Base-by-base conservation (phyloP, 495 filamentous ascomycete genomes). In the Haplographium delicatum region DNA sequence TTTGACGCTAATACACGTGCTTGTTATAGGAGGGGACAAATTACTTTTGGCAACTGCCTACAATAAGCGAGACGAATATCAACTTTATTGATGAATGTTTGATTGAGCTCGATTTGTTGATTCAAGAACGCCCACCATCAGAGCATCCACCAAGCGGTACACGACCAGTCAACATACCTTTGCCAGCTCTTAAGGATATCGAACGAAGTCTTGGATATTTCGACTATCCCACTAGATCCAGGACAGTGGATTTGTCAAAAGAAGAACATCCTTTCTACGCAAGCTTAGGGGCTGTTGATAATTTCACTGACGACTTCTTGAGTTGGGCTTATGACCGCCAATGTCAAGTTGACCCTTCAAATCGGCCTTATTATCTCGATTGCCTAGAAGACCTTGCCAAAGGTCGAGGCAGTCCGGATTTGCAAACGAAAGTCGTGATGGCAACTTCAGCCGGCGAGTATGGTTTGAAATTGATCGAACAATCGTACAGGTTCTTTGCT, bases 301-400 rank as follows among this genome's bases (percentile, higher is more conserved):
- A 59, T 26, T 61, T 63, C 38, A 54, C 54, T 1, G 61, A 63
- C 38, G 48, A 54, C 5, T 31, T 56, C 11, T 15, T 63, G 18
- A 47, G 19, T 10, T 63, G 62, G 54, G 58, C 61, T 2, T 63
- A 61, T 38, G 54, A 63, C 8, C 44, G 58, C 8, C 61, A 63
- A 30, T 50, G 54, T 18, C 33, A 54, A 19, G 56, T 51, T 16
- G 58, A 63, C 42, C 58, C 61, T 9, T 11, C 11, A 15, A 58
- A 61, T 22, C 51, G 44, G 37, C 58, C 61, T 1, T 59, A 63
- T 34, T 63, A 63, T 27, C 27, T 63, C 19, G 61, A 63, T 40
- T 63, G 61, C 34, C 25, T 63, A 13, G 9, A 22, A 26, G 58
- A 53, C 37, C 27, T 63, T 37, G 61, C 58, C 18, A 53, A 37